phyloP scores from a whole-genome alignment of 2,329 filamentous ascomycete species.

The Monilinia aucupariae region DNA sequence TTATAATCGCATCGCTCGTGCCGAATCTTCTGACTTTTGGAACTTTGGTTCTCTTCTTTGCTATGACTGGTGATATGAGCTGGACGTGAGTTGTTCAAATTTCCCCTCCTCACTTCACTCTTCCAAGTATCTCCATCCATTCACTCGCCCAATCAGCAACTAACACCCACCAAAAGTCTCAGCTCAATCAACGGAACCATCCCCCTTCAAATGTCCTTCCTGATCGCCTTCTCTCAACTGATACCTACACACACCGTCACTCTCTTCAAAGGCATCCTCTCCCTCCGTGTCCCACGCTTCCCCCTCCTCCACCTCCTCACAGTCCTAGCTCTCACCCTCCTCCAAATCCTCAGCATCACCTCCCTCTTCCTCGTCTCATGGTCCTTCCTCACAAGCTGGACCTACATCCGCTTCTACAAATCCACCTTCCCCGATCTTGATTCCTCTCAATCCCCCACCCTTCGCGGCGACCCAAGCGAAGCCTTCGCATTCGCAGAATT shows the following conservation, averaged over 20 bases:
- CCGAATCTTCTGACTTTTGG: constrained; percentile 74
- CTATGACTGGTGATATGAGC: constrained; percentile 58
- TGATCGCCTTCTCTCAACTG: constrained; percentile 95
- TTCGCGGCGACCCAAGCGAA: constrained; percentile 89
- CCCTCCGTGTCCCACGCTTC: constrained; percentile 73
- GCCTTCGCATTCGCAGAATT: constrained; percentile 95
- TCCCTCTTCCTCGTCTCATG: constrained; percentile 73
- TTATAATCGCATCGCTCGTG: constrained; percentile 69
- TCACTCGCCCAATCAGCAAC: constrained; percentile 19
- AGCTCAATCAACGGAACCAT: constrained; percentile 85
- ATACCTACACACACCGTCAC: constrained; percentile 96
- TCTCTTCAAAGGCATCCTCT: constrained; percentile 80
- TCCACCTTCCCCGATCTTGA: constrained; percentile 64
- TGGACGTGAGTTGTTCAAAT: constrained; percentile 56
- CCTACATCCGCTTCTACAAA: constrained; percentile 95
- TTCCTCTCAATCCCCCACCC: constrained; percentile 51
- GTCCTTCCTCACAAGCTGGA: constrained; percentile 85
- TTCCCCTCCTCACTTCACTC: constrained; percentile 16
- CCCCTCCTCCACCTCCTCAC: constrained; percentile 69
- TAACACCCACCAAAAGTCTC: constrained; percentile 45
- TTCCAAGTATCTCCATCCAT: constrained; percentile 32
- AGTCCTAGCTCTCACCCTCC: constrained; percentile 62
- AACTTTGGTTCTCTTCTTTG: constrained; percentile 68
- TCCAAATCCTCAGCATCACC: constrained; percentile 58
- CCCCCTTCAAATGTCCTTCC: constrained; percentile 84